Evolutionary conservation across 495 filamentous ascomycete genomes (phyloP).

Genomic region (Penicillium waksmanii): DNA sequence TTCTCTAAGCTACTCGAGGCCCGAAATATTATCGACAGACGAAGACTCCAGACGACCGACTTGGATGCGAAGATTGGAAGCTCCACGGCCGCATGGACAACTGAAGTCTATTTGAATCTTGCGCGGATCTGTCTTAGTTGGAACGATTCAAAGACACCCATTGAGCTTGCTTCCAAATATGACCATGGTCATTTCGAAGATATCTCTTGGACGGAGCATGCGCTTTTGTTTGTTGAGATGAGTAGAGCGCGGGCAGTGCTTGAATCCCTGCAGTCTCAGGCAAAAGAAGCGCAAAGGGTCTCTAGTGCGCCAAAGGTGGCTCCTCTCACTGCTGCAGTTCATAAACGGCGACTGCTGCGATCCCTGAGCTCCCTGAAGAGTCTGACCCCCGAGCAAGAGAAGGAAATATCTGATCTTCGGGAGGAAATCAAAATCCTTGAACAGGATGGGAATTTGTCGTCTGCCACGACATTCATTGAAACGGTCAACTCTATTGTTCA

Average conservation of each 20-base stretch:
- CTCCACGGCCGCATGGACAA: slow-evolving; percentile 10
- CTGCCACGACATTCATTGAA: slow-evolving; percentile 28
- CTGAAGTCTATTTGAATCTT: slow-evolving; percentile 26
- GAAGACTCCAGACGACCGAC: slow-evolving; percentile 24
- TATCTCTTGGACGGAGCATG: slow-evolving; percentile 31
- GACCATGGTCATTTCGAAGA: slow-evolving; percentile 25
- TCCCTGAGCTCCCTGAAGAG: slow-evolving; percentile 19
- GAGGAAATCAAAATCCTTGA: slow-evolving; percentile 25
- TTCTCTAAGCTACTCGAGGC: slow-evolving; percentile 26
- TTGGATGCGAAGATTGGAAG: slow-evolving; percentile 24
- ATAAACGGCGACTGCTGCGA: slow-evolving; percentile 27
- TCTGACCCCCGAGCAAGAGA: slow-evolving; percentile 21
- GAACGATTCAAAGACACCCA: background rate
- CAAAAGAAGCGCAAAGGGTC: slow-evolving; percentile 6
- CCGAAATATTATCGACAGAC: slow-evolving; percentile 21
- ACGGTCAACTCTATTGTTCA: slow-evolving; percentile 25
- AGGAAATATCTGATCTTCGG: slow-evolving; percentile 22
- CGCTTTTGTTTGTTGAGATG: slow-evolving; percentile 31
- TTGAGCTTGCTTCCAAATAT: slow-evolving; percentile 11
- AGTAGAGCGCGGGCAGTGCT: slow-evolving; percentile 28
- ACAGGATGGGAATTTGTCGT: slow-evolving; percentile 21
- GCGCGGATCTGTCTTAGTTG: slow-evolving; percentile 23
- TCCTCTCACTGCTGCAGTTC: slow-evolving; percentile 23
- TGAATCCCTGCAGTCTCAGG: slow-evolving; percentile 23
- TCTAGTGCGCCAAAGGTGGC: slow-evolving; percentile 1